A percentile compares a stretch with the other conserved stretches of the same genome.
phyloP scores from a whole-genome alignment of 352 stramenopile genomes.

The Phytophthora lateralis region DNA sequence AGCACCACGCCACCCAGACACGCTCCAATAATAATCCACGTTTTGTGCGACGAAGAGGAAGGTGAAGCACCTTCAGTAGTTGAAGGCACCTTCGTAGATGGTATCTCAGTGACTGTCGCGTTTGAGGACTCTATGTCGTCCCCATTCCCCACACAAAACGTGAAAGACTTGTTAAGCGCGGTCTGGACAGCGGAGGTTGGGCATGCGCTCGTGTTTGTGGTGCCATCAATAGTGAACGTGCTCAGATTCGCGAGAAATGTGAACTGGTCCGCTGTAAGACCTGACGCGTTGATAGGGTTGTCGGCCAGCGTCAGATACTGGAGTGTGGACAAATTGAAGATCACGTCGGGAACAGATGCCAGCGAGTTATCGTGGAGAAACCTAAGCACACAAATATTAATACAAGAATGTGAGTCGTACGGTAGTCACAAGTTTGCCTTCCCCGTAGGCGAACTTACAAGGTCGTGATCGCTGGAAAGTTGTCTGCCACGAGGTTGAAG shows the following conservation, averaged over 20 bases:
- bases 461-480: constrained; percentile 49
- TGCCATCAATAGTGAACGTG: constrained; percentile 56
- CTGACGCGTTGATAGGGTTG: constrained; percentile 65
- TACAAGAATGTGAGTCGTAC: background rate
- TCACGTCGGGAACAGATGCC: constrained; percentile 41
- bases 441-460: constrained; percentile 36
- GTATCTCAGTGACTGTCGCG: constrained; percentile 21
- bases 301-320: constrained; percentile 45
- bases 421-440: constrained; percentile 2
- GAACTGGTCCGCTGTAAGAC: constrained; percentile 54
- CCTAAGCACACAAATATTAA: constrained; percentile 24
- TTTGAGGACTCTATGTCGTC: constrained; percentile 20
- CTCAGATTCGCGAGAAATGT: constrained; percentile 56
- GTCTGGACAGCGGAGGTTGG: constrained; percentile 46
- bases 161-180: constrained; percentile 60
- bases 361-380: constrained; percentile 61
- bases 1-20: constrained; percentile 44
- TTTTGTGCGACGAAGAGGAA: constrained; percentile 43
- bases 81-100: constrained; percentile 20
- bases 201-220: constrained; percentile 58
- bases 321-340: constrained; percentile 67
- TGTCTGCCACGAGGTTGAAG: constrained; percentile 42
- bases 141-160: constrained; percentile 49
- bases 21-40: constrained; percentile 52
- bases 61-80: constrained; percentile 15